These are phyloP conservation scores for Kodamaea arcana DNA, from an alignment of 1,139 yeast species.

Conservation along the genomic window DNA sequence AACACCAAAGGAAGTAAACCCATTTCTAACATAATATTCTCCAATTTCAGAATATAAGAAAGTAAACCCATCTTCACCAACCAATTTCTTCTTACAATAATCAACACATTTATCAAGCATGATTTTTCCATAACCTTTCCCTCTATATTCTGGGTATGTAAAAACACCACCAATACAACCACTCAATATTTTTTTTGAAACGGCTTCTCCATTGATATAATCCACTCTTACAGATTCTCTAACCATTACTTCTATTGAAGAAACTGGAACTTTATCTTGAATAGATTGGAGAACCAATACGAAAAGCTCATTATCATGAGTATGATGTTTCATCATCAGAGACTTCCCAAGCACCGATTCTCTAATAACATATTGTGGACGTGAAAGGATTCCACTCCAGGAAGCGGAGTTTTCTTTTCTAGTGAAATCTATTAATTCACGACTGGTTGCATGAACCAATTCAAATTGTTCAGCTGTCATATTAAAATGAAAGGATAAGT, in stretches of 20 bases:
- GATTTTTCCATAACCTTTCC: constrained; percentile 58
- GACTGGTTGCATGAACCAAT: constrained; percentile 11
- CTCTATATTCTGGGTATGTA: constrained; percentile 54
- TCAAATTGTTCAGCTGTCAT: constrained; percentile 9
- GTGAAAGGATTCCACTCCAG: constrained; percentile 51
- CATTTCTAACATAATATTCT: constrained; percentile 56
- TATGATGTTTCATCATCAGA: constrained; percentile 20
- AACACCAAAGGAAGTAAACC: constrained; percentile 51
- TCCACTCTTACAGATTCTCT: constrained; percentile 27
- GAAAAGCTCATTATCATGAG: constrained; percentile 19
- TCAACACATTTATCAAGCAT: constrained; percentile 52
- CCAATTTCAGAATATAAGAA: constrained; percentile 73
- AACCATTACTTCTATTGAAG: constrained; percentile 38
- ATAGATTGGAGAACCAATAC: constrained; percentile 30
- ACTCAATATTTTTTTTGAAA: constrained; percentile 14
- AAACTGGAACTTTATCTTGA: constrained; percentile 20
- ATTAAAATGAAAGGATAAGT: no score
- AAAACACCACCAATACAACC: constrained; percentile 31
- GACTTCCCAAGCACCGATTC: constrained; percentile 43
- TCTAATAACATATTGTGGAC: constrained; percentile 48
- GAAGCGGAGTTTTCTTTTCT: constrained; percentile 41
- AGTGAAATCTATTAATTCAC: constrained; percentile 45
- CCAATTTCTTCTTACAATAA: constrained; percentile 16
- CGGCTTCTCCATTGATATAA: constrained; percentile 17
- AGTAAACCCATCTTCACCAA: constrained; percentile 40